Percentiles rank a stretch among this genome's conserved stretches.
Evolutionary conservation across 805 yeast genomes (phyloP).

Genomic region (Candida anglica): DNA sequence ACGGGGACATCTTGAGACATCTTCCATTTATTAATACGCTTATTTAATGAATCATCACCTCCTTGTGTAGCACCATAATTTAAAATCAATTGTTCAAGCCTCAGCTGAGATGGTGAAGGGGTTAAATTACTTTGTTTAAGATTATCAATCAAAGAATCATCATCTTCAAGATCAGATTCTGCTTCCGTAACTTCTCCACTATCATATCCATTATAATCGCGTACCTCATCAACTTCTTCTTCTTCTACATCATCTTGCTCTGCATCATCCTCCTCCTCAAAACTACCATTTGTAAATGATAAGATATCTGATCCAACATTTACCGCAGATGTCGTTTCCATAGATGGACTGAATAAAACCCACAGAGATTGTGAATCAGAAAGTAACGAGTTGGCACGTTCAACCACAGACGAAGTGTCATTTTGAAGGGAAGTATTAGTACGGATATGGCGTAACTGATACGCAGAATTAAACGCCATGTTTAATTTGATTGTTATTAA

Average conservation of each 20-base stretch:
- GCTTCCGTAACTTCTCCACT: neutral
- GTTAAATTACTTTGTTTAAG: conserved; percentile 2
- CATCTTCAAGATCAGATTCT: conserved; percentile 7
- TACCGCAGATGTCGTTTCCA: conserved; percentile 3
- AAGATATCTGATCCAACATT: conserved; percentile 22
- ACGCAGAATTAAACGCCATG: conserved; percentile 4
- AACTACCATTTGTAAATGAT: conserved; percentile 13
- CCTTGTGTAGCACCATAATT: conserved; percentile 1
- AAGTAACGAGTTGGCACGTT: conserved; percentile 6
- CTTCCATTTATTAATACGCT: conserved; percentile 18
- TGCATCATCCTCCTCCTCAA: conserved; percentile 4
- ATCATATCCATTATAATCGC: too few species aligned
- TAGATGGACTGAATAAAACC: conserved; percentile 24
- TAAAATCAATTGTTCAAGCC: conserved; percentile 5
- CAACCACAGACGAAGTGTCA: conserved; percentile 1
- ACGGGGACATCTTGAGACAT: conserved; percentile 7
- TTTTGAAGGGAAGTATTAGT: conserved; percentile 2
- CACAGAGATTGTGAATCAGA: conserved; percentile 21
- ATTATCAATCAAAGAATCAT: conserved; percentile 7
- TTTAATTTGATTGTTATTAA: neutral
- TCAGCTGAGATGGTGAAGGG: conserved; percentile 3
- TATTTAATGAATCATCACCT: conserved; percentile 2
- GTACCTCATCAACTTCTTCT: conserved; percentile 6
- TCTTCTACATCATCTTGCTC: conserved; percentile 5
- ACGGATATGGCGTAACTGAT: conserved; percentile 3